phyloP scores from a whole-genome alignment of 2,329 filamentous ascomycete genomes.

The Elsinoe australis region DNA sequence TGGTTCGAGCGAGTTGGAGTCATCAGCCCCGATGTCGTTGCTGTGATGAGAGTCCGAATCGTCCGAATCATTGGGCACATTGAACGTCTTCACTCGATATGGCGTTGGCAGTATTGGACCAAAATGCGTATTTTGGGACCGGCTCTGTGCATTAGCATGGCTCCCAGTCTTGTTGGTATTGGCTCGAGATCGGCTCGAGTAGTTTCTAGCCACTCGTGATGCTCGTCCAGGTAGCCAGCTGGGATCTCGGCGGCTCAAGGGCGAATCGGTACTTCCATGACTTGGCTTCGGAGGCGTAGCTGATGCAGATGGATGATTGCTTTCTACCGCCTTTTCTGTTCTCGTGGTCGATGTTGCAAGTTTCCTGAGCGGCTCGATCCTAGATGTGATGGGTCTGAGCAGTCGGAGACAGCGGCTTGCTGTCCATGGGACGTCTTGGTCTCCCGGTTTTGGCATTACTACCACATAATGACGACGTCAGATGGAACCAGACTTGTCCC shows the following conservation, averaged over 20 bases:
- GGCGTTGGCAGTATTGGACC: constrained; percentile 18
- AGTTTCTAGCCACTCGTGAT: constrained; percentile 20
- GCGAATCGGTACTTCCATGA: background rate
- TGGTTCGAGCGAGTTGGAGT: background rate
- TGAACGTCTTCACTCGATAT: constrained; percentile 5
- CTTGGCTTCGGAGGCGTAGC: background rate
- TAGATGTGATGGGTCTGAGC: constrained; percentile 36
- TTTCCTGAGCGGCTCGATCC: constrained; percentile 34
- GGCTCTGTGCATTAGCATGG: background rate
- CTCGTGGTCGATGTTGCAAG: constrained; percentile 19
- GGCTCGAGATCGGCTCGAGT: constrained; percentile 6
- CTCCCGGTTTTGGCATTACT: constrained; percentile 3
- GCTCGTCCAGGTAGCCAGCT: constrained; percentile 19
- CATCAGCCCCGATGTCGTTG: too few relatives aligned
- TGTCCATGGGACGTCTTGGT: constrained; percentile 30
- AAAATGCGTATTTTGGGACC: background rate
- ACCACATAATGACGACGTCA: background rate
- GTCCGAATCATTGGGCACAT: background rate
- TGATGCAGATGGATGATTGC: too few relatives aligned
- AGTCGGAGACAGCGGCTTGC: constrained; percentile 38
- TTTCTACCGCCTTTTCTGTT: too few relatives aligned
- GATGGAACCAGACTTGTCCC: too few relatives aligned
- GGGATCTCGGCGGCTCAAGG: background rate
- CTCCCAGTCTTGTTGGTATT: background rate
- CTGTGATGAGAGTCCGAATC: too few relatives aligned